Base-by-base conservation (phyloP, 495 filamentous ascomycete genomes). In the Lophium mytilinum region DNA sequence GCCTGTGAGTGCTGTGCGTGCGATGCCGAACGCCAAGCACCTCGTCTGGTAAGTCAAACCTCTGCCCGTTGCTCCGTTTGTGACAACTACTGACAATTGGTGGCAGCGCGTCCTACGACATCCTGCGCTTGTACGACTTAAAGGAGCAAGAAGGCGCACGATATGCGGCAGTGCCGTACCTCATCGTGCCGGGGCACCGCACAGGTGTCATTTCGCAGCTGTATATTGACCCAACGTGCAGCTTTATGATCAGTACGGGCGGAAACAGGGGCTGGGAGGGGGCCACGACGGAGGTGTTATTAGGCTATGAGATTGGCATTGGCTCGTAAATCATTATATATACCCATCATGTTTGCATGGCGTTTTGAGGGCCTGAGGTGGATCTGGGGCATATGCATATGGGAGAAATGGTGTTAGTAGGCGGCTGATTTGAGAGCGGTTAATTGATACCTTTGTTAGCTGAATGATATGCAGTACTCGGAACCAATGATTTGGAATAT, bases 221-320 rank as follows among this genome's bases (percentile, higher is more conserved):
- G 24, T 90, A 89, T 65, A 76, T 95, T 48, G 93, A 98, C 69
- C 86, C 88, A 30, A 89, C 88, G 0, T 93, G 89, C 62, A 78
- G 84, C 35, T 95, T 89, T 69, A 89, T 98, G 83, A 79, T 98
- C 46, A 92, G 88, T 1, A 85, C 88, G 1, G 90, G 86, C 34
- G 93, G 93, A 1, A 96, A 91, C 60, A 74, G 93, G 50, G 93
- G 93, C 2, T 97, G 94, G 94, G 94, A 97, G 69, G 93, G 93
- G n/a, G 82, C 76, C 33, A 84, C 78, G 30, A 96, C 93, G 1
- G 93, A 98, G 73, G 90, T 93, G 9, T 69, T 96, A 33, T 78
- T 98, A 41, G 93, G 93, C 47, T 98, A 98, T 70, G 93, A 98
- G 71, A 95, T 98, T 61, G 79, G 80, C 5, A 71, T 83, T 58